Evolutionary conservation across 495 filamentous ascomycete species (phyloP), one percentile per base, ranked within the genome.

Genomic region (Trichoderma orchidacearum): DNA sequence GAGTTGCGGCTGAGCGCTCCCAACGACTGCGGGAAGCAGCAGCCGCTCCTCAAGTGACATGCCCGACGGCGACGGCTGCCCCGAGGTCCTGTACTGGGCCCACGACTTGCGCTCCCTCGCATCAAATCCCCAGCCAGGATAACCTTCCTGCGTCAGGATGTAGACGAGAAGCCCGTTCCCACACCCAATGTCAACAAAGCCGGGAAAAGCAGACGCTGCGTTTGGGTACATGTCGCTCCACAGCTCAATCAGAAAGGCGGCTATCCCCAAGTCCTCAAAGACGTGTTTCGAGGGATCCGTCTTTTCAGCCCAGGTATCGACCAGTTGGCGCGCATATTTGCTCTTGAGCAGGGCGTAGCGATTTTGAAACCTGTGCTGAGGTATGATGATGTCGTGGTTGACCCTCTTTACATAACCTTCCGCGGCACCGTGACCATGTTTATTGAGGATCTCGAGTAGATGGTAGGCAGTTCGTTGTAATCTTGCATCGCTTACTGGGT

Each of bases 171-270:
- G 78, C 13, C 93, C 93, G 64, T 96, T 97, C 5, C 93, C 93
- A 63, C 93, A 97, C 15, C 90, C 93, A 50, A 98, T 85, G 64
- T 97, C 94, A 9, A 96, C 87, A 63, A 98, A 98, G 5, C 92
- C 90, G 1, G 89, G 88, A 62, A 95, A 96, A 0, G 17, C 21
- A 0, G 21, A 17, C 5, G 63, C 61, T 17, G 57, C 61, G 51
- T 66, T 57, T 15, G 66, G 69, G 63, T 97, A 96, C 84, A 96
- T 93, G 58, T 85, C 79, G 53, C 75, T 68, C 93, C 94, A 98
- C 9, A 96, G 75, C 75, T 95, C 92, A 30, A 97, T 85, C 35
- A 98, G 70, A 63, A 97, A 97, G 9, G 93, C 89, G 0, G 94
- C 85, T 58, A 97, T 94, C n/a, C 82, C 73, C 18, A 98, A 70